Conservation (phyloP, 2,329 filamentous ascomycete species). For the Fusarium pilosicola region DNA sequence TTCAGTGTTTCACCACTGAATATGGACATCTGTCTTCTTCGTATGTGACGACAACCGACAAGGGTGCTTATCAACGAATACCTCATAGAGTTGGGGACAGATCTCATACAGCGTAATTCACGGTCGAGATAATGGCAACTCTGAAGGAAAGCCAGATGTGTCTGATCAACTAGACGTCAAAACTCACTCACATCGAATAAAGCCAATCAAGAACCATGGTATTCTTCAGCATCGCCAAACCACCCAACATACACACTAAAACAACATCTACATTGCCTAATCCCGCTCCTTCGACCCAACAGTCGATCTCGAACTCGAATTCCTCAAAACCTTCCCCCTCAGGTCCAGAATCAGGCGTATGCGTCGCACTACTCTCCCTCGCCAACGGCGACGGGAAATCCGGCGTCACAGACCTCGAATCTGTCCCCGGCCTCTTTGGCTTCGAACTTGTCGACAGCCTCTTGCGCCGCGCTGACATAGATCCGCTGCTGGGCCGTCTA, state of each 20-base stretch:
- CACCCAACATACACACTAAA: neutral
- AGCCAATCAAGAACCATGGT: neutral
- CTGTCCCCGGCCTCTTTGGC: conserved; percentile 56
- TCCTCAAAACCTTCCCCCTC: conserved; percentile 41
- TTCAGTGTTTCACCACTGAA: too few relatives aligned
- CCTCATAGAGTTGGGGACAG: neutral
- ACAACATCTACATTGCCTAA: neutral
- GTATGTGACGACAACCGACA: neutral
- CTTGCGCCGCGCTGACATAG: conserved; percentile 62
- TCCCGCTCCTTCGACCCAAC: conserved; percentile 31
- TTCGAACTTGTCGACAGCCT: conserved; percentile 58
- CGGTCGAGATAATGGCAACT: neutral
- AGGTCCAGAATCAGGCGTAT: conserved; percentile 33
- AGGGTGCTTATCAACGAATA: neutral
- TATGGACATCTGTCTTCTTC: neutral
- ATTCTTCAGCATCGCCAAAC: neutral
- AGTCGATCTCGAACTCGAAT: conserved; percentile 36
- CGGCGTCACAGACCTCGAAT: conserved; percentile 64
- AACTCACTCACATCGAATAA: neutral
- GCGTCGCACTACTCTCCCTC: conserved; percentile 54
- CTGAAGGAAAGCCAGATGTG: neutral
- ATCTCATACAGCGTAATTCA: neutral
- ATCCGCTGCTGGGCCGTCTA: conserved; percentile 60
- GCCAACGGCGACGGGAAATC: conserved; percentile 65
- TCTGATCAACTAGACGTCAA: neutral